Conservation (phyloP, 805 yeast genomes). For the Alloascoidea africana region DNA sequence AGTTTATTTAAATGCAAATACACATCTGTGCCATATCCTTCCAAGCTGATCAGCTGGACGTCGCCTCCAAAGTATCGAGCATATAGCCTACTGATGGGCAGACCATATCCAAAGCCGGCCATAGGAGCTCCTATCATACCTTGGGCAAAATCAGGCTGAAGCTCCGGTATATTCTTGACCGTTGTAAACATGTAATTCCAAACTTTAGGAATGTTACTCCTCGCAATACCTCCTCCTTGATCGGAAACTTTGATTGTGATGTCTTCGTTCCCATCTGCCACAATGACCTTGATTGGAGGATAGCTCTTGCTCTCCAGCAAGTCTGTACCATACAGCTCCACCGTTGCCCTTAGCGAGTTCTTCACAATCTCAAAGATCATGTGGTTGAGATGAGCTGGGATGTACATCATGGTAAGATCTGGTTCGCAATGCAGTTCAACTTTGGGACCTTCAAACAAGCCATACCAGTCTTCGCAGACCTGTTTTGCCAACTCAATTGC, state of each 20-base stretch:
- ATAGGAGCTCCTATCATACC: slow-evolving; percentile 30
- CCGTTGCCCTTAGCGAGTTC: slow-evolving; percentile 4
- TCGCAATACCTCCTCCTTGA: slow-evolving; percentile 4
- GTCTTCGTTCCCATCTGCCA: slow-evolving; percentile 3
- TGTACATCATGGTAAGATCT: slow-evolving; percentile 1
- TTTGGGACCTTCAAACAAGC: slow-evolving; percentile 2
- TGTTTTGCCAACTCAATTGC: slow-evolving; percentile 2
- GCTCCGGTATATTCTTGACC: neutral
- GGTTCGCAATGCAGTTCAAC: slow-evolving; percentile 1
- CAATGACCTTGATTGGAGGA: slow-evolving; percentile 3
- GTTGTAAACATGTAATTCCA: slow-evolving; percentile 2
- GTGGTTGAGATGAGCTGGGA: slow-evolving; percentile 3
- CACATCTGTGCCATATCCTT: slow-evolving; percentile 35
- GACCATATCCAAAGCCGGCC: slow-evolving; percentile 35
- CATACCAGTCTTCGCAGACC: slow-evolving; percentile 3
- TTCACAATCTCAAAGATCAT: slow-evolving; percentile 3
- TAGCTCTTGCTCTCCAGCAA: neutral
- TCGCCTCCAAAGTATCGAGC: slow-evolving; percentile 34
- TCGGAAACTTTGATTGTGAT: slow-evolving; percentile 3
- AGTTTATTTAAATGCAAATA: slow-evolving; percentile 30
- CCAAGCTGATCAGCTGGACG: slow-evolving; percentile 30
- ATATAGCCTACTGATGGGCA: slow-evolving; percentile 29
- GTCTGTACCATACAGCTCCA: slow-evolving; percentile 2
- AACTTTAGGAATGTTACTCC: slow-evolving; percentile 1
- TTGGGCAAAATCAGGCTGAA: slow-evolving; percentile 13